Evolutionary conservation across 73 alveolate species (phyloP).

Genomic region (Paramecium bursaria): DNA sequence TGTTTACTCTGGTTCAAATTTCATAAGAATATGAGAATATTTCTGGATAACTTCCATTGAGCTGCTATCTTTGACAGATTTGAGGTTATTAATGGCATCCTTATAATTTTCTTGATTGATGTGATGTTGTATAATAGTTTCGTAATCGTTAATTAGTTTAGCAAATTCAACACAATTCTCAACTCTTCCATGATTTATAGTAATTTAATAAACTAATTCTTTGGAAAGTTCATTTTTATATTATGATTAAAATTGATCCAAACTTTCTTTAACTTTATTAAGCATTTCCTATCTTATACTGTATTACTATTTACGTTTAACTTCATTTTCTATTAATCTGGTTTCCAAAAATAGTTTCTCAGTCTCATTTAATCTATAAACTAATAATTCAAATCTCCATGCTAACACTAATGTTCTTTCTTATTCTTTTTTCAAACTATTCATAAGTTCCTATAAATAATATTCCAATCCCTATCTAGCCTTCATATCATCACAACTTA

Average conservation of each 20-base stretch:
- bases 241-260: background rate
- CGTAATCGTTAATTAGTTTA: constrained; percentile 37
- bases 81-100: constrained; percentile 42
- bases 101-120: constrained; percentile 55
- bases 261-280: constrained; percentile 30
- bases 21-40: constrained; percentile 90
- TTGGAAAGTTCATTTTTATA: constrained; percentile 15
- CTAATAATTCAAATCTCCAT: constrained; percentile 36
- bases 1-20: constrained; percentile 86
- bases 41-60: constrained; percentile 79
- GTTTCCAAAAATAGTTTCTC: constrained; percentile 21
- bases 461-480: constrained; percentile 58
- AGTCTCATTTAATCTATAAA: constrained; percentile 45
- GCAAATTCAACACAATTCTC: constrained; percentile 60
- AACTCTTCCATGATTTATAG: constrained; percentile 51
- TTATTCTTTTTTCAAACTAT: constrained; percentile 37
- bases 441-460: background rate
- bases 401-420: constrained; percentile 29
- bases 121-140: constrained; percentile 31
- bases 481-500: constrained; percentile 50
- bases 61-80: constrained; percentile 41
- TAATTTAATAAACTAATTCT: constrained; percentile 42
- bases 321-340: background rate
- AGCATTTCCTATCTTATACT: constrained; percentile 1
- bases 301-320: background rate